Evolutionary conservation across 2,329 filamentous ascomycete genomes (phyloP).

Genomic region (Neodidymelliopsis sp.): DNA sequence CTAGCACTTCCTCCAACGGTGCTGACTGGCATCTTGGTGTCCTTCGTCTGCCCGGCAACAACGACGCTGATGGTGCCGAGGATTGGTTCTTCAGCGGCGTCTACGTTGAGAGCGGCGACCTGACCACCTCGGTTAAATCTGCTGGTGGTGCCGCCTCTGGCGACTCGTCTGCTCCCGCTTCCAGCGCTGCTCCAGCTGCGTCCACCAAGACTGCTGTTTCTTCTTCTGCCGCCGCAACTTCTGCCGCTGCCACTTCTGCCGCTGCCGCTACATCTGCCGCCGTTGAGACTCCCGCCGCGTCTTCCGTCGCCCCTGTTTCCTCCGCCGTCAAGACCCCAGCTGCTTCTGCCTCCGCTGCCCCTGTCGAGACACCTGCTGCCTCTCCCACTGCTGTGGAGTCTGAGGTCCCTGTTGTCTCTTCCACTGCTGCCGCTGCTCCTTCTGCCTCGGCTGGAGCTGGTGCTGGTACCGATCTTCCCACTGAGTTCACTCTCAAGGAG

Average conservation of each 20-base stretch:
- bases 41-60: conserved; percentile 68
- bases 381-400: conserved; percentile 5
- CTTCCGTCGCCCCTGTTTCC: conserved; percentile 10
- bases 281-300: conserved; percentile 9
- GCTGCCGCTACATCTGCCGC: conserved; percentile 1
- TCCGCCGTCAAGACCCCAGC: conserved; percentile 10
- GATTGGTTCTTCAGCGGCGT: conserved; percentile 78
- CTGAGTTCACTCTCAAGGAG: conserved; percentile 37
- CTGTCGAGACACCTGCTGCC: conserved; percentile 8
- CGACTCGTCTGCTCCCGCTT: conserved; percentile 16
- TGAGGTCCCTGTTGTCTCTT: conserved; percentile 17
- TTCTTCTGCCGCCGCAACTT: conserved; percentile 9
- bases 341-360: conserved; percentile 13
- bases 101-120: conserved; percentile 69
- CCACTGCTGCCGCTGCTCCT: conserved; percentile 12
- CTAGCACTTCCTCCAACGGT: conserved; percentile 69
- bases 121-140: conserved; percentile 41
- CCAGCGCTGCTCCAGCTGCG: conserved; percentile 15
- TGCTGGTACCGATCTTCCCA: conserved; percentile 25
- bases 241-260: conserved; percentile 7
- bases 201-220: conserved; percentile 13
- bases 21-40: conserved; percentile 77
- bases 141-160: conserved; percentile 20
- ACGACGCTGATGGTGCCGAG: conserved; percentile 61
- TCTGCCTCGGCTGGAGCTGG: conserved; percentile 18